Conservation (phyloP, 257 asterid genomes). For the Salvia hispanica region DNA sequence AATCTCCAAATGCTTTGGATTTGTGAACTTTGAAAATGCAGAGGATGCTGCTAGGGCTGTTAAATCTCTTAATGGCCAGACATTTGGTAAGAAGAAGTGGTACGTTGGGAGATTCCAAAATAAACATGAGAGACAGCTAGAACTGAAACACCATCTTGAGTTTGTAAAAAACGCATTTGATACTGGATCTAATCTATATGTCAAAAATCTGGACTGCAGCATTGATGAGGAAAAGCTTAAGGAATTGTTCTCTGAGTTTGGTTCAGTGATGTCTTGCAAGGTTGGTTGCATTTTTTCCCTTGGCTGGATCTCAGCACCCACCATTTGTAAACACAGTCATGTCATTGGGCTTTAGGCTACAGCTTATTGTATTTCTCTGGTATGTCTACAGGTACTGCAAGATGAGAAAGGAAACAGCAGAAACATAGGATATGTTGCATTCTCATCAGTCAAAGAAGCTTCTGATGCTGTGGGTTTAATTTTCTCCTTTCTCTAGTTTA, state of each 20-base stretch:
- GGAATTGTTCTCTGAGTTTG: constrained; percentile 73
- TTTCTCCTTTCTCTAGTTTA: background rate
- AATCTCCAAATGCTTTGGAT: constrained; percentile 78
- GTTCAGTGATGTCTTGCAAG: constrained; percentile 76
- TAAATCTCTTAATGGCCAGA: constrained; percentile 67
- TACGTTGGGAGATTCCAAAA: constrained; percentile 84
- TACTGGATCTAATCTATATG: constrained; percentile 63
- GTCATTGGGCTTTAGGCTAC: background rate
- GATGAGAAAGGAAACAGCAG: constrained; percentile 74
- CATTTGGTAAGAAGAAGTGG: constrained; percentile 69
- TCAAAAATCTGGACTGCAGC: constrained; percentile 71
- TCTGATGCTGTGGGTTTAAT: constrained; percentile 67
- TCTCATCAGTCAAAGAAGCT: constrained; percentile 74
- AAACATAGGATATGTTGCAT: constrained; percentile 82
- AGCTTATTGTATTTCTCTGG: constrained; percentile 13
- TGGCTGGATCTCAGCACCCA: too few relatives aligned
- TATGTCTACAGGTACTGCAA: constrained; percentile 62
- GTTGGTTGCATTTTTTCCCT: constrained; percentile 35
- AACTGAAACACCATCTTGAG: constrained; percentile 60
- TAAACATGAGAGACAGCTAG: constrained; percentile 74
- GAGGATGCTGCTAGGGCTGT: constrained; percentile 86
- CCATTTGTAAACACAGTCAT: background rate
- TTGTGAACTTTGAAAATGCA: constrained; percentile 71
- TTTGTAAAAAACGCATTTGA: constrained; percentile 62
- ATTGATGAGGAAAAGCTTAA: constrained; percentile 71